Percentiles rank a stretch among this genome's conserved stretches.
These are phyloP conservation scores for Saccharomyces hybrid DNA, from an alignment of 1,139 yeast genomes.

Conservation along the genomic window DNA sequence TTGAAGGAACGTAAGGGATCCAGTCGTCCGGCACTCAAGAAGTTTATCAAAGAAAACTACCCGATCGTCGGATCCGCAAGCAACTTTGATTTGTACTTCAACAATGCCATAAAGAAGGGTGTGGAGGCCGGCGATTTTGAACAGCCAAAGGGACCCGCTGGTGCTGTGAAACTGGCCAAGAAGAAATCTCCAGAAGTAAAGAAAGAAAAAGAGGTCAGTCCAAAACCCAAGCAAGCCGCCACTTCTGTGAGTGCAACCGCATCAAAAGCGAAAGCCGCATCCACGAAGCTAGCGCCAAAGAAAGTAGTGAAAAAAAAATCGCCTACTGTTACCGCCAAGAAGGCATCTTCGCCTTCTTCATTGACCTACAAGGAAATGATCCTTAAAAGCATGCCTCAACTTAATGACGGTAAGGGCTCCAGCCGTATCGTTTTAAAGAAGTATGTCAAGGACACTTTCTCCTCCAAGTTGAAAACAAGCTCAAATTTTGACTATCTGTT, in stretches of 20 bases:
- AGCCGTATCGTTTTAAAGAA: constrained; percentile 63
- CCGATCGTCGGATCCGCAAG: constrained; percentile 47
- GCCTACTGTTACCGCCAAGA: constrained; percentile 6
- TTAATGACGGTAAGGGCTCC: constrained; percentile 24
- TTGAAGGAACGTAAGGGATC: constrained; percentile 82
- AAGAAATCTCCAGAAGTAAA: constrained; percentile 27
- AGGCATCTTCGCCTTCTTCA: constrained; percentile 8
- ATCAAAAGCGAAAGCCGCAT: constrained; percentile 3
- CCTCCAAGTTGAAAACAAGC: constrained; percentile 48
- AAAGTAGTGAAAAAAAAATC: constrained; percentile 1
- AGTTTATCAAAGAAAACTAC: constrained; percentile 44
- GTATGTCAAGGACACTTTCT: constrained; percentile 39
- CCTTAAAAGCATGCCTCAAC: constrained; percentile 15
- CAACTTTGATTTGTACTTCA: constrained; percentile 70
- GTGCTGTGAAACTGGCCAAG: constrained; percentile 33
- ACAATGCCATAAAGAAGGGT: constrained; percentile 74
- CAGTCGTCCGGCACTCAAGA: constrained; percentile 72
- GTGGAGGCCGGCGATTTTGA: constrained; percentile 67
- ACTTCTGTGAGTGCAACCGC: constrained; percentile 6
- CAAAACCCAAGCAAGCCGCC: constrained; percentile 3
- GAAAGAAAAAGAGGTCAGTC: constrained; percentile 20
- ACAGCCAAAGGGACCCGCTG: constrained; percentile 73
- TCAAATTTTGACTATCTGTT: constrained; percentile 66
- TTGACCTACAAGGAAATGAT: constrained; percentile 26
- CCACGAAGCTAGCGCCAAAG: constrained; percentile 3